Base-by-base conservation (phyloP, 306 rosid species). In the Benincasa hispida region DNA sequence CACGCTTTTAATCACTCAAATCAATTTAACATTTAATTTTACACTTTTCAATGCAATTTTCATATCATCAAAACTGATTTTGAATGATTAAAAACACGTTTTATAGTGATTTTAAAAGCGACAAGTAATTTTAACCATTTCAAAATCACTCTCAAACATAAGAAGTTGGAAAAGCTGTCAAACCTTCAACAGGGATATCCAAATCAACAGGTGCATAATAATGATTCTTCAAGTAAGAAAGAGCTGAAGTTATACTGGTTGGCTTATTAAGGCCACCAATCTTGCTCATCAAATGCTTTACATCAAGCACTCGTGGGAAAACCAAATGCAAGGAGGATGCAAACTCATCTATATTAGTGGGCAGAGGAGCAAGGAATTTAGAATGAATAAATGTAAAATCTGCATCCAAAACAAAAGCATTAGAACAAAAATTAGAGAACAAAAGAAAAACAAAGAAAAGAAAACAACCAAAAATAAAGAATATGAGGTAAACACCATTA, bases 381-480 rank as follows among this genome's bases (percentile, higher is more conserved):
- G 96, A 91, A 82, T 93, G 87, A 76, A 93, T 83, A 68, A 80
- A 87, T 9, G 97, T 84, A 83, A 87, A 90, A 83, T 93, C 98
- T 93, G 90, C 94, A 87, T 10, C 28, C 57, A 77, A 78, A 42
- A 50, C 37, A 70, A 34, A 62, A 34, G 58, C 27, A 60, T 87
- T 39, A 84, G 76, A 81, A 35, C 10, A 22, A 80, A 79, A 80
- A 77, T 39, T 14, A 76, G 72, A 60, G 75, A 68, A 32, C 12
- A 48, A 56, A 58, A 18, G 28, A 54, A 32, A 65, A 34, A 54
- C 6, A 77, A 79, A 67, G 50, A 58, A 77, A 77, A 45, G 75
- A 57, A 37, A 85, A 67, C 66, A 69, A 76, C 76, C 54, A 74
- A 76, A 69, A 41, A 47, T 55, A 79, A 78, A 79, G 79, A 72